Evolutionary conservation across 495 filamentous ascomycete genomes (phyloP).

Genomic region (Mycothermus thermophilus): DNA sequence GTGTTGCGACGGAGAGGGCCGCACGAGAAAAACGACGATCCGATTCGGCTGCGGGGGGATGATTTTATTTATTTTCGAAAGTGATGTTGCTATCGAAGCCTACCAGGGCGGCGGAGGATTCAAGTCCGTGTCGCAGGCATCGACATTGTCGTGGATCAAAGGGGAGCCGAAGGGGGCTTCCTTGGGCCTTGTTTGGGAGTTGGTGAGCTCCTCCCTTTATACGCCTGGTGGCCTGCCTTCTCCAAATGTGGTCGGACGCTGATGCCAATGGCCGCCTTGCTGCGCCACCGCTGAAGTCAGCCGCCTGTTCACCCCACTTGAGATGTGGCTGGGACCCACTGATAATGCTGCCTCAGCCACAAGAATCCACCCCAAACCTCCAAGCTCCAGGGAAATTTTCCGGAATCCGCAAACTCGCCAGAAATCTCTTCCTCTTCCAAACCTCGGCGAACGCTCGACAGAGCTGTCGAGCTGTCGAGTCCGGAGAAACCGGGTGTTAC

Average conservation of each 20-base stretch:
- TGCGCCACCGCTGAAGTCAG: too few relatives aligned
- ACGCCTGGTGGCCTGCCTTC: slow-evolving; percentile 4
- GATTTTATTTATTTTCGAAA: too few relatives aligned
- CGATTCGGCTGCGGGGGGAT: too few relatives aligned
- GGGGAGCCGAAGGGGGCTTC: slow-evolving; percentile 7
- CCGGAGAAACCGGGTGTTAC: too few relatives aligned
- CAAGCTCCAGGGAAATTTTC: not conserved
- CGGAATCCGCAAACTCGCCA: not conserved
- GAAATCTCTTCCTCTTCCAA: too few relatives aligned
- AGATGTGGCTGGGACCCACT: slow-evolving; percentile 3
- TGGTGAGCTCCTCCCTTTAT: slow-evolving; percentile 13
- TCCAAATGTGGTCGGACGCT: not conserved
- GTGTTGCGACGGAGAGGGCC: not conserved
- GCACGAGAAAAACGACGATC: not conserved
- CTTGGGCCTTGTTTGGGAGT: slow-evolving; percentile 6
- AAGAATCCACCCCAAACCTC: not conserved
- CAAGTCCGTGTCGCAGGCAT: slow-evolving; percentile 1
- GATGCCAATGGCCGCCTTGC: slow-evolving; percentile 5
- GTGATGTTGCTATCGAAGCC: too few relatives aligned
- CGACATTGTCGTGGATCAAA: slow-evolving; percentile 5
- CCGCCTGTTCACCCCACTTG: not conserved
- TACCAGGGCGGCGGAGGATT: too few relatives aligned
- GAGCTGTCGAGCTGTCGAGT: too few relatives aligned
- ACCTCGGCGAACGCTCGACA: too few relatives aligned
- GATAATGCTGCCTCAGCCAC: slow-evolving; percentile 1